Evolutionary conservation across 2,329 filamentous ascomycete genomes (phyloP).

Genomic region (Aspergillus ruber): DNA sequence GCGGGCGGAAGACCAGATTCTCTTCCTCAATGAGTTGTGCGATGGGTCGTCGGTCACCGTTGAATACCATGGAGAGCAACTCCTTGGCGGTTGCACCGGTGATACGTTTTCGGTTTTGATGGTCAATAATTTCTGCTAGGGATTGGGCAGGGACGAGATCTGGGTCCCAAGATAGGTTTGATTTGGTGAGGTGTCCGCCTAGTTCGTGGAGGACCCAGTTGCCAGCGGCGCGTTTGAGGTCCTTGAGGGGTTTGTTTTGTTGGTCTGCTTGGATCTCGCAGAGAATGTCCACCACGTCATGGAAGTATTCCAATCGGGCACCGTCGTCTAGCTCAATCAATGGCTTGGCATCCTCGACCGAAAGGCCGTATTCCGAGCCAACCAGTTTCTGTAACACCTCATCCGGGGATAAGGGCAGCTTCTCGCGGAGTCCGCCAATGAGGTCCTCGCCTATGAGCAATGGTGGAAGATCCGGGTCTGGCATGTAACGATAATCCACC

Average conservation of each 20-base stretch:
- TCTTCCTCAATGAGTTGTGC: conserved; percentile 51
- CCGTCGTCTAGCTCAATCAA: conserved; percentile 72
- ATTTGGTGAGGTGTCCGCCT: conserved; percentile 55
- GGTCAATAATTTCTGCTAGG: conserved; percentile 42
- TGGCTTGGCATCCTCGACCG: conserved; percentile 74
- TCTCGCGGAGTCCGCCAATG: conserved; percentile 55
- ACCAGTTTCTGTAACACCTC: conserved; percentile 59
- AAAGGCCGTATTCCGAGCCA: conserved; percentile 58
- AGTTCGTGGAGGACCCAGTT: conserved; percentile 73
- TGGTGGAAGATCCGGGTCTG: conserved; percentile 82
- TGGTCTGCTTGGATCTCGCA: conserved; percentile 19
- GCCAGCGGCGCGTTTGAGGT: conserved; percentile 46
- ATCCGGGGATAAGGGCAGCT: conserved; percentile 67
- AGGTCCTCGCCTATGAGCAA: conserved; percentile 68
- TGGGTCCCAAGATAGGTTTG: conserved; percentile 41
- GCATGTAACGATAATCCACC: conserved; percentile 98
- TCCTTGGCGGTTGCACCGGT: conserved; percentile 55
- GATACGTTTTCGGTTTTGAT: conserved; percentile 39
- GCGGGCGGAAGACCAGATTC: conserved; percentile 48
- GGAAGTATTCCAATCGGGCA: conserved; percentile 72
- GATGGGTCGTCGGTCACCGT: conserved; percentile 44
- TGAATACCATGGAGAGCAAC: conserved; percentile 51
- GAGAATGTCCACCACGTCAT: conserved; percentile 38
- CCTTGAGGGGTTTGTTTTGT: conserved; percentile 20
- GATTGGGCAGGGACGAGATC: conserved; percentile 35